Base-by-base conservation (phyloP, 202 grass and related monocot genomes). In the Digitaria exilis region DNA sequence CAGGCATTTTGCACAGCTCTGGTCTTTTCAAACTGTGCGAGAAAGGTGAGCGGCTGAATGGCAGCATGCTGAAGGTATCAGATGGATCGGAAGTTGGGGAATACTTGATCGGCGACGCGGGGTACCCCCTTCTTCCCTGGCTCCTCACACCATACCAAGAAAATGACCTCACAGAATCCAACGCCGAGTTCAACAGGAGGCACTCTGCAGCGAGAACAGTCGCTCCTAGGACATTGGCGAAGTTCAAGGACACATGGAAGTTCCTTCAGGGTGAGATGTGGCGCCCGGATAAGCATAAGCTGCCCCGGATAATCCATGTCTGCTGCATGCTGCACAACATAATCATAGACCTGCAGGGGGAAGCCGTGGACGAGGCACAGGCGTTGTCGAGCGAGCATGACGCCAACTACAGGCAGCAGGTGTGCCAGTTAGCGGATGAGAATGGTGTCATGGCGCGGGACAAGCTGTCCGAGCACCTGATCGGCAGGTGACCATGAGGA, bases 241-340 rank as follows among this genome's bases (percentile, higher is more conserved):
- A 84, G 41, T 94, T 97, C 77, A 97, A 97, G 77, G 87, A 94
- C 32, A 97, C 86, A 77, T 97, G 94, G 94, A 85, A 89, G 69
- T 94, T 90, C 45, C 80, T 97, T 22, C 94, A 94, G 4, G 94
- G 94, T 9, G 91, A 97, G 80, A 97, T 97, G 94, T 97, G 94
- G 94, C 84, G 94, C 13, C 94, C 94, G 0, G 94, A 97, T 76
- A 97, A 94, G 65, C 94, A 97, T 16, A 85, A 69, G 70, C 82
- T 97, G 68, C 94, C 94, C 69, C 89, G 94, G 67, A 94, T 97
- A 88, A 97, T 94, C 65, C 89, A 94, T 22, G 91, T 94, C 19
- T 97, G 94, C 69, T 93, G 89, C 68, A 41, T 97, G 80, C 51
- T 97, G 82, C 91, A 94, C 66, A 97, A 97, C 74, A 94, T 97